Evolutionary conservation across 169 alveolate species (phyloP), one percentile per base, ranked within the genome.

Genomic region (Cryptosporidium muris): DNA sequence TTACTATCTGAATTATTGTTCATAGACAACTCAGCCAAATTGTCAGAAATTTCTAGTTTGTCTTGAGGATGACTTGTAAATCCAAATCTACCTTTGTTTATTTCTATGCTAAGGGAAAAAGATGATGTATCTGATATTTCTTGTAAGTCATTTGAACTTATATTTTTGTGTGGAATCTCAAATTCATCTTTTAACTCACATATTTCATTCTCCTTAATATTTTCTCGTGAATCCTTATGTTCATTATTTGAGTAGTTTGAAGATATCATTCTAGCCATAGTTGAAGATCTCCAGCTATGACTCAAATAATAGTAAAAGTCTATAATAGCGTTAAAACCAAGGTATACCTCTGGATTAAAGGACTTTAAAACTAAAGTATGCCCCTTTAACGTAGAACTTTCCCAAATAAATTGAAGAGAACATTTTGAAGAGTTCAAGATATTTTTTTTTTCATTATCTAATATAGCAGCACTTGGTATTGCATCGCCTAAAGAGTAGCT

Each of bases 231-330:
- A 25, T 62, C 48, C n/a, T 0, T 6, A 37, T 62, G 6, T 6
- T 0, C 9, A 14, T 62, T 37, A 5, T 37, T 51, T 8, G 49
- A 9, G 7, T 12, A n/a, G 37, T 8, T n/a, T 0, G 9, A 56
- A 56, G 1, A 34, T 14, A 42, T 65, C 37, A 74, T 42, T 37
- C 45, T 74, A 8, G 85, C 54, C 54, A 74, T 58, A 7, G 62
- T 34, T n/a, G 85, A 74, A 48, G 85, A 74, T 60, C 85, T 74
- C 63, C 66, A 74, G 47, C 85, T 54, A 58, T 74, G 85, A n/a
- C 74, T 58, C 40, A 74, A 74, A 14, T 74, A 74, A 48, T 74
- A 74, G 37, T 74, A 74, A 34, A 74, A 74, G 34, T 74, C 85
- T 34, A 74, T 60, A n/a, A 74, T 74, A 7, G 74, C 54, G 36